These are phyloP conservation scores for Aspergillus sp. DNA, from an alignment of 2,329 filamentous ascomycete genomes.

Conservation along the genomic window DNA sequence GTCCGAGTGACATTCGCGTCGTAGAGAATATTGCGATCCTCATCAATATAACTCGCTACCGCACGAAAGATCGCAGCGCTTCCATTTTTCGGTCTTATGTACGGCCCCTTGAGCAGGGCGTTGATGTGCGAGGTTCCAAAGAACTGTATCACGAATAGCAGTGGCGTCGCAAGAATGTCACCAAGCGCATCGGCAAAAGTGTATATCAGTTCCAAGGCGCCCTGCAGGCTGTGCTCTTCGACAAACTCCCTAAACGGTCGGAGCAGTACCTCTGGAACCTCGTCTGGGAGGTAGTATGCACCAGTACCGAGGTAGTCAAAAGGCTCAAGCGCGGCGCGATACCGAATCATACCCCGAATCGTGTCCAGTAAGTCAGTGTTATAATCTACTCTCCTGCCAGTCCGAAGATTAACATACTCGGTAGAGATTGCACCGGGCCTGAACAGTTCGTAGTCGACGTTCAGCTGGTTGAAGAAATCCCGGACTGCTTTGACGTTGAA, in stretches of 20 bases:
- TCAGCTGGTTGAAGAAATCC: constrained; percentile 28
- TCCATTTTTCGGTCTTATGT: constrained; percentile 19
- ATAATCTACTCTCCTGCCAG: constrained; percentile 3
- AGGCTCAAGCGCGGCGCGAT: constrained; percentile 9
- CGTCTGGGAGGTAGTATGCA: constrained; percentile 41
- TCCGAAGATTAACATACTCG: constrained; percentile 30
- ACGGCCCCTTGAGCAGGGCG: constrained; percentile 18
- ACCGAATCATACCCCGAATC: not conserved
- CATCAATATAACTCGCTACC: constrained; percentile 19
- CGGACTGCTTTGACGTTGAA: constrained; percentile 30
- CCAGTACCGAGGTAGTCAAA: constrained; percentile 9
- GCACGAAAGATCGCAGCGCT: constrained; percentile 15
- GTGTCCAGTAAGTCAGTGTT: not conserved
- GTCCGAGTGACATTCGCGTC: constrained; percentile 22
- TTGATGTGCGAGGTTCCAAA: constrained; percentile 11
- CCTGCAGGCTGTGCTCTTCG: constrained; percentile 5
- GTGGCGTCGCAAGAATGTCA: constrained; percentile 13
- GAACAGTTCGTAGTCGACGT: constrained; percentile 21
- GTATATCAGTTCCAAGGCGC: not conserved
- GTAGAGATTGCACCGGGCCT: constrained; percentile 15
- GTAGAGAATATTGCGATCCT: constrained; percentile 26
- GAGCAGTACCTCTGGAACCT: constrained; percentile 18
- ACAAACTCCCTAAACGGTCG: constrained; percentile 21
- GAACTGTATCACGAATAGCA: constrained; percentile 8
- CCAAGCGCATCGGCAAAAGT: constrained; percentile 12